Percentiles rank a stretch among this genome's conserved stretches.
Evolutionary conservation across 768 basidiomycete genomes (phyloP).

Genomic region (Boletus rubroflammeus): DNA sequence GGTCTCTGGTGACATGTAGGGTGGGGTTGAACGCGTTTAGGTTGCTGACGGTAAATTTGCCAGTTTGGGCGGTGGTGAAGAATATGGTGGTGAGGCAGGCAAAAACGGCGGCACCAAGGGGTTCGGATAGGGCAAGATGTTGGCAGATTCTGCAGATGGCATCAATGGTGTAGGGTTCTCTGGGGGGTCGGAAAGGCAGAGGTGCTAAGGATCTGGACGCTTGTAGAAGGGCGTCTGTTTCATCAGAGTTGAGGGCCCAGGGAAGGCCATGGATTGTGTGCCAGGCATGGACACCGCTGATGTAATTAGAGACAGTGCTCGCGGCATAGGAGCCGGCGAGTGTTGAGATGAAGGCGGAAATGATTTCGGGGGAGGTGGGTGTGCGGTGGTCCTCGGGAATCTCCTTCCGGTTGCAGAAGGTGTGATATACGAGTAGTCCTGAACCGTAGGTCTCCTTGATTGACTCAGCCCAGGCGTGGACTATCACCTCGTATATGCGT

Average conservation of each 20-base stretch:
- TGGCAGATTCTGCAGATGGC: too few species aligned
- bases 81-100: too few species aligned
- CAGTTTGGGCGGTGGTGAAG: too few species aligned
- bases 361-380: neutral
- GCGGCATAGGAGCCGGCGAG: neutral
- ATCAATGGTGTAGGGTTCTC: constrained; percentile 12
- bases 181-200: constrained; percentile 1
- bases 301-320: constrained; percentile 12
- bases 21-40: too few species aligned
- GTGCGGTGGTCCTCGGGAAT: neutral
- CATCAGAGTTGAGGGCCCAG: constrained; percentile 11
- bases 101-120: too few species aligned
- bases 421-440: neutral
- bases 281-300: constrained; percentile 21
- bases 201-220: constrained; percentile 17
- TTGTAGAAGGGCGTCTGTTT: constrained; percentile 13
- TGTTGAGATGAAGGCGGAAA: constrained; percentile 14
- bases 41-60: too few species aligned
- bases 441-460: neutral
- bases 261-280: constrained; percentile 25
- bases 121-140: too few species aligned
- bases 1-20: too few species aligned
- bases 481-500: neutral
- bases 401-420: neutral
- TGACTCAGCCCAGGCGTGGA: neutral